phyloP scores from a whole-genome alignment of 2,329 filamentous ascomycete genomes.

The Aspergillus ruber region DNA sequence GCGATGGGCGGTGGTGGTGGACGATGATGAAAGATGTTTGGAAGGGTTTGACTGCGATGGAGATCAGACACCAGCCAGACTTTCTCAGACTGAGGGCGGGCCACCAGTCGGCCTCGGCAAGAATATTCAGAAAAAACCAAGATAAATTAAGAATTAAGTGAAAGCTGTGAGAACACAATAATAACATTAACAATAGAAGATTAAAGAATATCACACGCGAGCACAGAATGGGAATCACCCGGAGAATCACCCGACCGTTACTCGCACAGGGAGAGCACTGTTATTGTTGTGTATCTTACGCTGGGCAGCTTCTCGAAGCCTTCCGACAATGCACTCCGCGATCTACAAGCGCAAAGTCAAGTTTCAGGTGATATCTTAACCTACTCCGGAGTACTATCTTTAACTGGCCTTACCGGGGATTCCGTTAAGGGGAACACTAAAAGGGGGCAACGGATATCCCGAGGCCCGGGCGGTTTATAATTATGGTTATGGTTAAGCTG shows the following conservation, averaged over 20 bases:
- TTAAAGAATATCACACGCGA: too few relatives aligned
- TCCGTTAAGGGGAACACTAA: not conserved
- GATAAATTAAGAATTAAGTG: too few relatives aligned
- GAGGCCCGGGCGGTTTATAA: not conserved
- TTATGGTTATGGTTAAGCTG: too few relatives aligned
- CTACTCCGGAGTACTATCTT: not conserved
- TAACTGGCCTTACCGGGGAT: not conserved
- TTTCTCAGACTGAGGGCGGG: conserved; percentile 9
- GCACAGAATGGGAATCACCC: not conserved
- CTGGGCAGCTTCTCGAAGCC: not conserved
- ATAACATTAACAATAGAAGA: too few relatives aligned
- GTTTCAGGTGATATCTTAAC: not conserved
- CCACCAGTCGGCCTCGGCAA: conserved; percentile 28
- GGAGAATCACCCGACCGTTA: not conserved
- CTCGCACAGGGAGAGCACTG: not conserved
- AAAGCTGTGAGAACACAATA: too few relatives aligned
- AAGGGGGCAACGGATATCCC: not conserved
- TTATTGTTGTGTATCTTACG: too few relatives aligned
- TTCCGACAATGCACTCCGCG: not conserved
- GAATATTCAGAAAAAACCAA: not conserved
- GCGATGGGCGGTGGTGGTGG: conserved; percentile 2
- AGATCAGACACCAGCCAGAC: not conserved
- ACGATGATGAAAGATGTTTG: conserved; percentile 14
- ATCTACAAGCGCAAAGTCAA: not conserved
- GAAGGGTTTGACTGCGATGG: conserved; percentile 6